These are phyloP conservation scores for Macrolepiota dolichaula DNA, from an alignment of 768 basidiomycete species.

Conservation along the genomic window DNA sequence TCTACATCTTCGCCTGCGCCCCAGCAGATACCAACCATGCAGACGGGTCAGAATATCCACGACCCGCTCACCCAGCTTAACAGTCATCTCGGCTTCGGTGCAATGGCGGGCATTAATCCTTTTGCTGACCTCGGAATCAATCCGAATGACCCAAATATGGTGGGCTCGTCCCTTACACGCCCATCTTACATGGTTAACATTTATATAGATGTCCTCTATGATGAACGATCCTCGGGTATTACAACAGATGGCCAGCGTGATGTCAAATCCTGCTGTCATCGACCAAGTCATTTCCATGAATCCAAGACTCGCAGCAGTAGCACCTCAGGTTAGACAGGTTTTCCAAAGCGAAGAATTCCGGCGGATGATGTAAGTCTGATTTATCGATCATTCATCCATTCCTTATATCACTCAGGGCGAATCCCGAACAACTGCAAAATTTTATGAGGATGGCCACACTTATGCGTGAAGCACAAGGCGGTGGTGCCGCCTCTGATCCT, in stretches of 20 bases:
- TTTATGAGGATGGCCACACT: constrained; percentile 73
- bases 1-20: constrained; percentile 27
- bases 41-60: constrained; percentile 84
- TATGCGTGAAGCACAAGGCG: constrained; percentile 41
- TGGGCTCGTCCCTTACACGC: constrained; percentile 28
- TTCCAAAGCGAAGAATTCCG: constrained; percentile 77
- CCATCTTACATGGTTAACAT: constrained; percentile 2
- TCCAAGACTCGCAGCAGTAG: constrained; percentile 74
- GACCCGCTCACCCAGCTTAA: constrained; percentile 87
- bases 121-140: constrained; percentile 92
- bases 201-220: constrained; percentile 71
- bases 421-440: constrained; percentile 71
- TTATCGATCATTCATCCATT: background rate
- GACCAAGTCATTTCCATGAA: constrained; percentile 84
- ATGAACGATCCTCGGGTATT: constrained; percentile 83
- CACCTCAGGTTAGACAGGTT: constrained; percentile 73
- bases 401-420: constrained; percentile 42
- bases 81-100: constrained; percentile 71
- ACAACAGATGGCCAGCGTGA: constrained; percentile 81
- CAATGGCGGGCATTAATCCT: constrained; percentile 86
- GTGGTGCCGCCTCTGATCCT: constrained; percentile 22
- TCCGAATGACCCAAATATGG: constrained; percentile 92
- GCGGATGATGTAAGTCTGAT: constrained; percentile 60
- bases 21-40: constrained; percentile 80
- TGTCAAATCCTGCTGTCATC: constrained; percentile 85